Evolutionary conservation across 306 rosid species (phyloP).

Genomic region (Crataegus laevigata): DNA sequence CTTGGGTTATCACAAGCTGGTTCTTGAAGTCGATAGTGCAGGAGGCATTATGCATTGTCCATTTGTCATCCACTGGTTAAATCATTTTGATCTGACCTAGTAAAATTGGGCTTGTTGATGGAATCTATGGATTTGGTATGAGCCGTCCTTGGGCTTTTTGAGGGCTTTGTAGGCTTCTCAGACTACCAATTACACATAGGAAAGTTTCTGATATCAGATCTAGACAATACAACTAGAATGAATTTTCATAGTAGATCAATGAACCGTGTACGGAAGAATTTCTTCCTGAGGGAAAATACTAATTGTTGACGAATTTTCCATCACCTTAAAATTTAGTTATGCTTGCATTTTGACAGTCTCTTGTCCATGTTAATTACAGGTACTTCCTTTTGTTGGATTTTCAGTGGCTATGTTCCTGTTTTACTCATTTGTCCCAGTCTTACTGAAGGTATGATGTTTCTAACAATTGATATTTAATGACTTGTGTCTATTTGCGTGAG

Average conservation of each 20-base stretch:
- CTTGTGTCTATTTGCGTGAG: neutral
- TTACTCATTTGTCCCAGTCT: slow-evolving; percentile 80
- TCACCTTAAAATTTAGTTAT: neutral
- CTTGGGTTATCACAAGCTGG: neutral
- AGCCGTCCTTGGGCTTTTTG: neutral
- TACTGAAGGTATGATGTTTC: slow-evolving; percentile 63
- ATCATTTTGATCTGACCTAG: neutral
- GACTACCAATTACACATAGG: neutral
- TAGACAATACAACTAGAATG: neutral
- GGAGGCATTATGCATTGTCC: neutral
- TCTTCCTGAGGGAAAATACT: neutral
- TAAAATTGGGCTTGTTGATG: neutral
- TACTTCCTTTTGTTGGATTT: slow-evolving; percentile 81
- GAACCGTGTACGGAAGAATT: neutral
- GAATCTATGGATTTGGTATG: neutral
- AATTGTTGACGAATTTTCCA: neutral
- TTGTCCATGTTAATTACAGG: slow-evolving; percentile 49
- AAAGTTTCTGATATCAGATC: neutral
- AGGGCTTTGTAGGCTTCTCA: neutral
- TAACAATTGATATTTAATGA: neutral
- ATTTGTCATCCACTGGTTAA: neutral
- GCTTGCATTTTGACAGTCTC: slow-evolving; percentile 2
- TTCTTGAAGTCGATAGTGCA: neutral
- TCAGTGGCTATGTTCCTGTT: slow-evolving; percentile 84
- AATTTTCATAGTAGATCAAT: neutral